A percentile compares a stretch with the other conserved stretches of the same genome.
Evolutionary conservation across 371 early-diverging fungal species (phyloP).

Genomic region (Basidiobolus meristosporus): DNA sequence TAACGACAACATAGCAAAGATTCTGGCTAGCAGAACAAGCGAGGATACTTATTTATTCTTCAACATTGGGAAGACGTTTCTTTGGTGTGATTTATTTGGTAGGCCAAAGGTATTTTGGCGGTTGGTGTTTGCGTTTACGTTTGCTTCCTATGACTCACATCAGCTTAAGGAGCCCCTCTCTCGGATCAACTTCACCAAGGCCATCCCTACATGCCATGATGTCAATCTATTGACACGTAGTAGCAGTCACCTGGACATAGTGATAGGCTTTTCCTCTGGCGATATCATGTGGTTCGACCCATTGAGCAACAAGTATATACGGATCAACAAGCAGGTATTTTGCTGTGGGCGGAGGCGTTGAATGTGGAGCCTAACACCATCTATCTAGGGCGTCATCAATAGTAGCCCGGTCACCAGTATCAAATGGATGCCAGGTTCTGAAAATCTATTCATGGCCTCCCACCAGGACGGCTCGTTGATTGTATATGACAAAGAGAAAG

Average conservation of each 20-base stretch:
- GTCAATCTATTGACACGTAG: slow-evolving; percentile 50
- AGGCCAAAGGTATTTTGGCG: slow-evolving; percentile 12
- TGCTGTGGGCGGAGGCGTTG: background rate
- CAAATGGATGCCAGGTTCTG: slow-evolving; percentile 83
- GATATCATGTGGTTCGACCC: slow-evolving; percentile 76
- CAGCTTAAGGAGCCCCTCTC: slow-evolving; percentile 56
- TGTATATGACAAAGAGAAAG: slow-evolving; percentile 75
- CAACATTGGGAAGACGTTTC: slow-evolving; percentile 63
- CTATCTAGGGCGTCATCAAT: slow-evolving; percentile 36
- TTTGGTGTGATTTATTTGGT: slow-evolving; percentile 53
- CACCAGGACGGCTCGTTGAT: slow-evolving; percentile 55
- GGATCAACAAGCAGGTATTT: slow-evolving; percentile 45
- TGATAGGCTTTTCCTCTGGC: slow-evolving; percentile 71
- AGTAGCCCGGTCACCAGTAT: slow-evolving; percentile 46
- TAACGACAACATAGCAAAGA: too few relatives aligned
- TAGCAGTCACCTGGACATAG: slow-evolving; percentile 45
- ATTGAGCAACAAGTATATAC: slow-evolving; percentile 47
- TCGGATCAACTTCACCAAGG: slow-evolving; percentile 53
- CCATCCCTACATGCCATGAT: slow-evolving; percentile 73
- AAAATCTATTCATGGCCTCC: slow-evolving; percentile 60
- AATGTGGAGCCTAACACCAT: background rate
- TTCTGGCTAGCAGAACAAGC: background rate
- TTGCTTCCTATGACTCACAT: background rate
- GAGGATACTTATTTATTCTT: slow-evolving; percentile 62
- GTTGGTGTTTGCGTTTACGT: background rate